Evolutionary conservation across 306 rosid species (phyloP), one percentile per base, ranked within the genome.

Genomic region (Abrus pulchellus): DNA sequence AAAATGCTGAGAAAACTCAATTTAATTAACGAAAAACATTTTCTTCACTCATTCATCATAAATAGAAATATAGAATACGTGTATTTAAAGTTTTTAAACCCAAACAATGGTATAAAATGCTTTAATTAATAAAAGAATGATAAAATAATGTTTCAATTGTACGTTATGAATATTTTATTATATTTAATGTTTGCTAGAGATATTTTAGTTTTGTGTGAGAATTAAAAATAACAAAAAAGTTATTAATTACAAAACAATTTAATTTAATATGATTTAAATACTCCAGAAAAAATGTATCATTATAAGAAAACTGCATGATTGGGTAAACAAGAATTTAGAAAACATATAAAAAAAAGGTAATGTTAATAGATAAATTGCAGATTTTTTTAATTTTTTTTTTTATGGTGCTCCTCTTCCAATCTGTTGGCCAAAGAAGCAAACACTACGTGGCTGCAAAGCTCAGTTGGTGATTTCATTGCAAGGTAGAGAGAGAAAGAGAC

Each of bases 371-470:
- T 68, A 45, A 30, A 12, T 68, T 55, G 56, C 49, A 54, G 52
- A 40, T 7, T 14, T 34, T 44, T 68, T 57, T 33, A 6, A 34
- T 43, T 33, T n/a, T 64, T 20, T 64, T 20, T 65, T 67, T 43
- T 72, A 71, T 79, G 84, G 84, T 72, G 59, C 68, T 82, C 85
- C 63, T 73, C 14, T 32, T 63, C 74, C 64, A 60, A 71, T 80
- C 68, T 73, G 67, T 34, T 9, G 68, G 43, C 14, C 74, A 57
- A 10, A 27, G 73, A 61, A 41, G 53, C 71, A 68, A 64, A 55
- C 45, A n/a, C 11, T 41, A 38, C 61, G 77, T 83, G 72, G 82
- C 44, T 36, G 72, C 20, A 49, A 45, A 64, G 76, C 66, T 44
- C 28, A 11, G 28, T 68, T 20, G 27, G 67, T 62, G 74, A 63